A percentile compares a stretch with the other conserved stretches of the same genome.
Conservation (phyloP, 225 moss, liverwort and hornwort species). For the Rhytidiadelphus loreus region DNA sequence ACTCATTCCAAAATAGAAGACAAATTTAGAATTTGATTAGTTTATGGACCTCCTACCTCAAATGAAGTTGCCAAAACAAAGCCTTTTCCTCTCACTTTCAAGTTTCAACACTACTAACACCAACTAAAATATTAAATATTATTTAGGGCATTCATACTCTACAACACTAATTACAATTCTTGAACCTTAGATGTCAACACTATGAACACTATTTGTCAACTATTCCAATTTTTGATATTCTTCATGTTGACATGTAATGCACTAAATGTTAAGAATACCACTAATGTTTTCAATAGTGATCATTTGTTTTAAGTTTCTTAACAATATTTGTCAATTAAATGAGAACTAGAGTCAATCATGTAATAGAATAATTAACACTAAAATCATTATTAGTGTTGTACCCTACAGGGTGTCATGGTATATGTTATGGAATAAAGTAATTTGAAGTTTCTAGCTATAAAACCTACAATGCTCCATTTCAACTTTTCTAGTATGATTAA, state of each 20-base stretch:
- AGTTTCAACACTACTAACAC: not conserved
- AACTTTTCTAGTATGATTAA: too few relatives aligned
- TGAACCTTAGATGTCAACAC: fast-evolving
- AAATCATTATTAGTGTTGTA: not conserved
- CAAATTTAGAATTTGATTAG: fast-evolving
- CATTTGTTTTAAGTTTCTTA: not conserved
- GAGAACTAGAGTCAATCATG: not conserved
- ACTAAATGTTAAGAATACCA: not conserved
- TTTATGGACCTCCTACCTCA: not conserved
- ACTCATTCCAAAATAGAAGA: not conserved
- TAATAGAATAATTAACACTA: not conserved
- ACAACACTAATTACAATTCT: not conserved
- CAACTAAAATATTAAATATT: not conserved
- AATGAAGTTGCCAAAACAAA: too few relatives aligned
- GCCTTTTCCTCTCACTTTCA: not conserved
- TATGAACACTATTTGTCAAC: not conserved
- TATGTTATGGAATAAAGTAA: too few relatives aligned
- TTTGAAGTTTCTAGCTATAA: too few relatives aligned
- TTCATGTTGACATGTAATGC: not conserved
- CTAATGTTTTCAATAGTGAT: not conserved
- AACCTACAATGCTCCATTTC: too few relatives aligned
- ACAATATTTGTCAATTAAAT: not conserved
- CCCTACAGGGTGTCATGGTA: too few relatives aligned
- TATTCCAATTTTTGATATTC: not conserved
- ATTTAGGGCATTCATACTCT: not conserved